Conservation (phyloP, 2,329 filamentous ascomycete species). For the Colletotrichum musicola region DNA sequence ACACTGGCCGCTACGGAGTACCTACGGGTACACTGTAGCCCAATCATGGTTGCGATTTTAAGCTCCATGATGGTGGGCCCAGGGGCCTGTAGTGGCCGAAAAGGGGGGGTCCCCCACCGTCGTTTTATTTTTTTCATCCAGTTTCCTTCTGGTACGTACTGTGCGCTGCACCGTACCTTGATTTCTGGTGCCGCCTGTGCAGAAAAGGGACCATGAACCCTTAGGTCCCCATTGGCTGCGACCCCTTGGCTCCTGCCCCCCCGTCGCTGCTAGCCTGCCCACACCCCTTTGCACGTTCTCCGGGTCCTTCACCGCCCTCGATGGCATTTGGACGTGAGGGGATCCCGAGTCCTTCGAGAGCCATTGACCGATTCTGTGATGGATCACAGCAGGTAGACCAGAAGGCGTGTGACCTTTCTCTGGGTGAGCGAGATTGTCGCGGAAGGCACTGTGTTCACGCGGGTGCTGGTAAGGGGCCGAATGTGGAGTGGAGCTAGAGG, state of each 20-base stretch:
- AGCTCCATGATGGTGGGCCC: conserved; percentile 11
- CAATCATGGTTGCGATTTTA: conserved; percentile 27
- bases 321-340: background rate
- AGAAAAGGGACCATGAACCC: conserved; percentile 19
- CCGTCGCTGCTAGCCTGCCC: conserved; percentile 1
- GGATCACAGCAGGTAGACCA: background rate
- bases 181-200: conserved; percentile 9
- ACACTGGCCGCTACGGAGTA: background rate
- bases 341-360: background rate
- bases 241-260: background rate
- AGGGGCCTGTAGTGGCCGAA: too few relatives aligned
- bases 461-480: background rate
- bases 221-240: conserved; percentile 16
- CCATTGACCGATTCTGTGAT: background rate
- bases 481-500: background rate
- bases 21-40: too few relatives aligned
- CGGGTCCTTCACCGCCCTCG: conserved; percentile 32
- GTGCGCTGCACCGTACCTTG: background rate
- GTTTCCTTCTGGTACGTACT: conserved; percentile 19
- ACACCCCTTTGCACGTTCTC: conserved; percentile 26
- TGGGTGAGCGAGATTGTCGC: too few relatives aligned
- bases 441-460: too few relatives aligned
- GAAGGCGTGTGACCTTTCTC: too few relatives aligned
- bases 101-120: conserved; percentile 17
- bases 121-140: background rate